phyloP scores from a whole-genome alignment of 129 eudicot species.

The Sambucus nigra region DNA sequence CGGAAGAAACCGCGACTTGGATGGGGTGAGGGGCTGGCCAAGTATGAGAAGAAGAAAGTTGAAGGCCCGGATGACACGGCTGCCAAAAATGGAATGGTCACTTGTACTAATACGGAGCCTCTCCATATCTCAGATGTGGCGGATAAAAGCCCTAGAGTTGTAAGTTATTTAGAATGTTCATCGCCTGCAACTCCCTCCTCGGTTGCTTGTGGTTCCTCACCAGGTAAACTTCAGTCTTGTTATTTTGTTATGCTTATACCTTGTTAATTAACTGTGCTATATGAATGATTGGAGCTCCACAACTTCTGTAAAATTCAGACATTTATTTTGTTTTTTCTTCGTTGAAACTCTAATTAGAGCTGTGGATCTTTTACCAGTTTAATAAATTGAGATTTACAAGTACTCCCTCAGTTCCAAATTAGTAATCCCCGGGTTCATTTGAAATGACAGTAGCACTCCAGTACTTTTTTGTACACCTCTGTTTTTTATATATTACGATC shows the following conservation, averaged over 20 bases:
- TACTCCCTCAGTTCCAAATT: no score
- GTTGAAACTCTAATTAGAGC: no score
- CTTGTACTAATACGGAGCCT: constrained; percentile 34
- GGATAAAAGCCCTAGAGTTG: constrained; percentile 51
- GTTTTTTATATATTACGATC: no score
- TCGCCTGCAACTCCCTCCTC: constrained; percentile 92
- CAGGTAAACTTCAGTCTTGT: constrained; percentile 36
- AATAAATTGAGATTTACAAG: no score
- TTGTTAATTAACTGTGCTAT: neutral
- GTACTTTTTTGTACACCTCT: no score
- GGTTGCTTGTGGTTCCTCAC: constrained; percentile 78
- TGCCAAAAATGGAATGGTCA: constrained; percentile 18
- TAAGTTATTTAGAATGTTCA: constrained; percentile 46
- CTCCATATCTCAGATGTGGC: constrained; percentile 18
- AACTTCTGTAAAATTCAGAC: no score
- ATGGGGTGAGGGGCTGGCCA: constrained; percentile 98
- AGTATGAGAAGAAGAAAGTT: constrained; percentile 89
- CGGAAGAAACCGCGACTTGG: constrained; percentile 93
- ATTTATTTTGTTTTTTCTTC: no score
- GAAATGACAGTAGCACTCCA: no score
- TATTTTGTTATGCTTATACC: neutral
- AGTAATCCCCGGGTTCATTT: no score
- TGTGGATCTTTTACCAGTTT: no score
- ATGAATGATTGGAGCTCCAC: no score
- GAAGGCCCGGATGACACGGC: constrained; percentile 56